phyloP scores from a whole-genome alignment of 2,329 filamentous ascomycete genomes.

The Dryadomyces quercus-mongolicae region DNA sequence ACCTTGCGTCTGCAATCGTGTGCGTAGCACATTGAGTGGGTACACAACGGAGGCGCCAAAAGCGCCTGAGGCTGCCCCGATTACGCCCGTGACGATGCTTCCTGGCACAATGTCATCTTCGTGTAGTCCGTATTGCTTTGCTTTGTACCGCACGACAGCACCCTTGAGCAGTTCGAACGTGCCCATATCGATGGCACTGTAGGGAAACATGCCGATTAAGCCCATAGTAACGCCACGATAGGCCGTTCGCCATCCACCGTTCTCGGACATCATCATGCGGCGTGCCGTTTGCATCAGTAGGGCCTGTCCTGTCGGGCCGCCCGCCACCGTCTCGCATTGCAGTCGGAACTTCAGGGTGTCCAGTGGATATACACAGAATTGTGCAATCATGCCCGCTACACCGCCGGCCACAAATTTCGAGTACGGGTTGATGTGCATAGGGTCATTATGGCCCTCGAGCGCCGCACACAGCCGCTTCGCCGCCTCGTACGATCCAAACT shows the following conservation, averaged over 20 bases:
- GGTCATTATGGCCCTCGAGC: constrained; percentile 78
- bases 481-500: constrained; percentile 92
- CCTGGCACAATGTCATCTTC: constrained; percentile 75
- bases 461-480: constrained; percentile 78
- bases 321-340: constrained; percentile 87
- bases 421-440: constrained; percentile 63
- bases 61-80: constrained; percentile 84
- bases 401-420: constrained; percentile 90
- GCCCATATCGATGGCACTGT: constrained; percentile 90
- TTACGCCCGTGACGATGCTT: constrained; percentile 74
- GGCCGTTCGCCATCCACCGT: constrained; percentile 61
- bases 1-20: constrained; percentile 84
- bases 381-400: constrained; percentile 84
- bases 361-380: constrained; percentile 91
- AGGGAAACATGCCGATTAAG: constrained; percentile 92
- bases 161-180: constrained; percentile 91
- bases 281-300: constrained; percentile 71
- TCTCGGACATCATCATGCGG: constrained; percentile 50
- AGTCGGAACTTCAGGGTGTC: constrained; percentile 75
- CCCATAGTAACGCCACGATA: constrained; percentile 94
- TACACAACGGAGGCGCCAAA: constrained; percentile 92
- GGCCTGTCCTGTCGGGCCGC: constrained; percentile 69
- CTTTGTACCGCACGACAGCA: constrained; percentile 56
- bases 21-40: constrained; percentile 85
- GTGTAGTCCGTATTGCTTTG: constrained; percentile 54